A percentile compares a stretch with the other conserved stretches of the same genome.
These are phyloP conservation scores for Podaxis sp. DNA, from an alignment of 768 basidiomycete genomes.

Conservation along the genomic window DNA sequence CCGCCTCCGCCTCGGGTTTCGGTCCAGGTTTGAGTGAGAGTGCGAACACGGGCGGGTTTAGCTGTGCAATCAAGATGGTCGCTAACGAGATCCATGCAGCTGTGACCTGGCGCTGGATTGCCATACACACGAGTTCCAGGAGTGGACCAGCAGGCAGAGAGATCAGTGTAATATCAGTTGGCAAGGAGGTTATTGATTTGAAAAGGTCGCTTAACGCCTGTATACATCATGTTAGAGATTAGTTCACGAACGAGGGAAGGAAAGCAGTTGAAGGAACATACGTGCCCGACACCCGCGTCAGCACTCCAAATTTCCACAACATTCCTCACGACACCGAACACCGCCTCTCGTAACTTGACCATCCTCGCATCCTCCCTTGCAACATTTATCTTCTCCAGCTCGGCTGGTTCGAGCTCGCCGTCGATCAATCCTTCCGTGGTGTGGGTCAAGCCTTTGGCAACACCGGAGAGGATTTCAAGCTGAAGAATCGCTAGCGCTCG, in stretches of 20 bases:
- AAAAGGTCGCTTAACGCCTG: slow-evolving; percentile 80
- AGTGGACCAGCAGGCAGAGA: slow-evolving; percentile 80
- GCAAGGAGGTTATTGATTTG: slow-evolving; percentile 81
- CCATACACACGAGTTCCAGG: slow-evolving; percentile 71
- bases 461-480: slow-evolving; percentile 76
- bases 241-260: not conserved
- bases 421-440: slow-evolving; percentile 65
- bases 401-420: slow-evolving; percentile 48
- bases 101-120: slow-evolving; percentile 66
- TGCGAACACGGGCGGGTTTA: slow-evolving; percentile 66
- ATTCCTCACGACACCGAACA: slow-evolving; percentile 55
- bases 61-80: slow-evolving; percentile 73
- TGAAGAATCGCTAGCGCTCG: slow-evolving; percentile 62
- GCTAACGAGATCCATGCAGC: slow-evolving; percentile 85
- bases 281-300: slow-evolving; percentile 74
- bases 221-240: not conserved
- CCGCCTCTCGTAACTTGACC: slow-evolving; percentile 57
- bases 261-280: slow-evolving; percentile 32
- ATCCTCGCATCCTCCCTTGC: slow-evolving; percentile 64
- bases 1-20: slow-evolving; percentile 46
- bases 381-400: slow-evolving; percentile 48
- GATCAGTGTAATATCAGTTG: slow-evolving; percentile 70
- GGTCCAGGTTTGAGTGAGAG: slow-evolving; percentile 48
- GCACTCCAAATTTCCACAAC: slow-evolving; percentile 73
- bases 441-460: slow-evolving; percentile 83